Base-by-base conservation (phyloP, 108 stramenopile species). In the Skeletonema costatum region DNA sequence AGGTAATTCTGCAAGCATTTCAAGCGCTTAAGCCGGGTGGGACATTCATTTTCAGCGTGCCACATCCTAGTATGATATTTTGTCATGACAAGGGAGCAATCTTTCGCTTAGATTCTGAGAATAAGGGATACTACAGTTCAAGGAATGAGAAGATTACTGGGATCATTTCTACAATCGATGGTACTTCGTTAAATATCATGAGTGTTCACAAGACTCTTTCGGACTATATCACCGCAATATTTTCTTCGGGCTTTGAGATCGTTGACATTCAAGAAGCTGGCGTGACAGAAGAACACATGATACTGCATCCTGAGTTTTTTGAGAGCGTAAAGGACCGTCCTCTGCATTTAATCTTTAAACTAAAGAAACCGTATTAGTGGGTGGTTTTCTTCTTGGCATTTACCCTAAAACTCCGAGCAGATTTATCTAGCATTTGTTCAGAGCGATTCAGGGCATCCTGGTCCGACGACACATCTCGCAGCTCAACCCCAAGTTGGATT, bases 331-430 rank as follows among this genome's bases (percentile, higher is more conserved):
- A 39, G 32, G 63, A 64, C 12, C 38, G 36, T 17, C 63, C 63
- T 6, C 63, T 64, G 1, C 63, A 64, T 19, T 38, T 64, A 38
- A 35, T 64, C 10, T 64, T 64, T 21, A 39, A 64, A 19, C 17
- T 64, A 5, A 8, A 19, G 19, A 64, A 64, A 9, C 35, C 63
- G 21, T 5, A 46, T 46, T 56, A 56, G 7, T 7, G 53, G 25
- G 21, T 21, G 53, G 1, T 25, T 11, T 12, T 41, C 11, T 41
- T 41, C 12, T 12, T 11, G 39, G 39, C 39, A 56, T 56, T 56
- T 56, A 17, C 21, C 30, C 64, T 58, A 31, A 71, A 71, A 33
- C 81, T 82, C 66, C 81, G 56, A 29, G 62, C 44, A 4, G 81
- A 82, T 29, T 66, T 67, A 19, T 75, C 42, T 8, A 62, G 1